Evolutionary conservation across 73 alveolate species (phyloP).

Genomic region (Durusdinium trenchii): DNA sequence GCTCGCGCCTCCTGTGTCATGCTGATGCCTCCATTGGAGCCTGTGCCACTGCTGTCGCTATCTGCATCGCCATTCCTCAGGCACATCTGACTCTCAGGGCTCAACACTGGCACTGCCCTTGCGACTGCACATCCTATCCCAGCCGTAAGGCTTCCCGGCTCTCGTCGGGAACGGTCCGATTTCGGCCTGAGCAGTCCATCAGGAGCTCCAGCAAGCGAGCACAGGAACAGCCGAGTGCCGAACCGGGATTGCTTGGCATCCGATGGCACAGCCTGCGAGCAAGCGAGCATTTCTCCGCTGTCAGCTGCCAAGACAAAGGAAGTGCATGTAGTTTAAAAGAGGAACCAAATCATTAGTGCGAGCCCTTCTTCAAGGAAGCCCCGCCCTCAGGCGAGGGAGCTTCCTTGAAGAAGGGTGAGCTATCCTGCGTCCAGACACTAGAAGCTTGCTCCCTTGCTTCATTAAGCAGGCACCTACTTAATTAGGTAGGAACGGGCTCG

Average conservation of each 20-base stretch:
- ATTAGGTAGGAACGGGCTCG: no score
- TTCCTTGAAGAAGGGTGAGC: no score
- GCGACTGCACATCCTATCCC: background rate
- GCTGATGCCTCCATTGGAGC: constrained; percentile 90
- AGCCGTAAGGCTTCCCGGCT: constrained; percentile 17
- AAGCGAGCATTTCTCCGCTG: no score
- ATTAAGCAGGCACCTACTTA: no score
- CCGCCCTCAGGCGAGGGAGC: no score
- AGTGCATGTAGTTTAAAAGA: no score
- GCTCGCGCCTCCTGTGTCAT: constrained; percentile 69
- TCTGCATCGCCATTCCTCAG: constrained; percentile 68
- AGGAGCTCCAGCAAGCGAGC: background rate
- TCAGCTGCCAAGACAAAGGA: no score
- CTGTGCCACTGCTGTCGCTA: constrained; percentile 93
- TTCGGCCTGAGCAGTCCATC: background rate
- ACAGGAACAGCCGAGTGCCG: background rate
- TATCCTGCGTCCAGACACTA: no score
- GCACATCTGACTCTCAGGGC: background rate
- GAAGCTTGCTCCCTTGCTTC: no score
- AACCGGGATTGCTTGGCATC: constrained; percentile 88
- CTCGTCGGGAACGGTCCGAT: constrained; percentile 43
- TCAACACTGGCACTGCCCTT: background rate
- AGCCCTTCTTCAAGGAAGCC: no score
- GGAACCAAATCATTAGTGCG: no score
- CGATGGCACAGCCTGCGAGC: constrained; percentile 83